Evolutionary conservation across 192 early-diverging fungal genomes (phyloP), one percentile per base, ranked within the genome.

Genomic region (Polychytrium aggregatum): DNA sequence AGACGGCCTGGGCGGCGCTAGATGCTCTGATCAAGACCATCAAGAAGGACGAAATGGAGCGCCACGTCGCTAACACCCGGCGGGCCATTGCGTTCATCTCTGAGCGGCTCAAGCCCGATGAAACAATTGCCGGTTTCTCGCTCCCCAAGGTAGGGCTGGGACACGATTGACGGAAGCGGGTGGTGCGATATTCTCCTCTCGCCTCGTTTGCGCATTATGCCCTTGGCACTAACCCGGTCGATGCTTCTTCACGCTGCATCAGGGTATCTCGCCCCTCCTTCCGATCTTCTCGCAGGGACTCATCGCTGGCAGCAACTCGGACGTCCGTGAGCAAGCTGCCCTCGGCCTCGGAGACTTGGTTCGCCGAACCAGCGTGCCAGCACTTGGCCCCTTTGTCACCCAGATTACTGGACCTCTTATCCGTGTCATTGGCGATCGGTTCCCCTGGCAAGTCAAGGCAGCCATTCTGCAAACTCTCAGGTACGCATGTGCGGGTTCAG

Each of bases 351-450:
- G 90, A 4, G 81, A 82, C 20, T 48, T 88, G 39, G 76, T 87
- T 8, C 31, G 51, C 36, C 69, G 81, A 20, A 90, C 88, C 8
- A 76, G 82, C 14, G 72, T 79, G 4, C 76, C 80, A 14, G 81
- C 83, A 9, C 72, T 98, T 22, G 82, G 83, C 37, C 79, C 87
- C 29, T 97, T 84, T 60, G 90, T 94, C 26, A 96, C 92, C 6
- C 84, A 85, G 52, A 93, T 98, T 35, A 92, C 95, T 7, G 95
- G 95, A 37, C 90, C 93, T 22, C 74, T 98, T 37, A 98, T 98
- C 68, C 87, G 95, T 68, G 87, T 97, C 49, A 82, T 95, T 52
- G 92, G 93, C 44, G 95, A 98, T 63, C 83, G 92, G 25, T 82
- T 93, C 67, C 76, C 86, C 50, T 65, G 87, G 17, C 71, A 80